Evolutionary conservation across 202 grass and related monocot species (phyloP).

Genomic region (Digitaria exilis): DNA sequence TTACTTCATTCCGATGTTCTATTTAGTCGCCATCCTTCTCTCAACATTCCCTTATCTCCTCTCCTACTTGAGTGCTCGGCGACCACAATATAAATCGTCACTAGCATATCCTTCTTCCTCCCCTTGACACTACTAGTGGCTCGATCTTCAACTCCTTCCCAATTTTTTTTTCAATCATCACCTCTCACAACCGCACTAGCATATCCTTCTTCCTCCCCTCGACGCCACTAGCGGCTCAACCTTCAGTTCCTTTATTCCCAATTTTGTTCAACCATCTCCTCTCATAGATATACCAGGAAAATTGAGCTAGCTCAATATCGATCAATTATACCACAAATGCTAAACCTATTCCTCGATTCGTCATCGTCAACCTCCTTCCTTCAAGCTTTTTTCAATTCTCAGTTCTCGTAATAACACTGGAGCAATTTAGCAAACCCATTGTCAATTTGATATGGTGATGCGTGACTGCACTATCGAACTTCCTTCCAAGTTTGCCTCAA

Average conservation of each 20-base stretch:
- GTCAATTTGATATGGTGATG: neutral
- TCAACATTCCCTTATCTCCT: neutral
- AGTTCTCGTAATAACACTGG: neutral
- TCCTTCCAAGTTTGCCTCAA: neutral
- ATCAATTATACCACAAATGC: neutral
- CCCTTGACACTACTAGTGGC: neutral
- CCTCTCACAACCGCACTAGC: neutral
- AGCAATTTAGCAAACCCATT: neutral
- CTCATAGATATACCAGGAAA: accelerated
- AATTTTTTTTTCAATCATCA: neutral
- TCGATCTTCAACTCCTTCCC: neutral
- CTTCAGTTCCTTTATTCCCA: too few species aligned
- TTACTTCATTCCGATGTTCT: neutral
- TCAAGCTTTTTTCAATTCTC: neutral
- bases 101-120: neutral
- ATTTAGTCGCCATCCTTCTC: neutral
- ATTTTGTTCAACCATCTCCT: too few species aligned
- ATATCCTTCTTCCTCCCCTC: too few species aligned
- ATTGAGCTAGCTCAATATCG: neutral
- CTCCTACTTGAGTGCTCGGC: neutral
- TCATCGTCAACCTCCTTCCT: too few species aligned
- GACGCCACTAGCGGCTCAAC: too few species aligned
- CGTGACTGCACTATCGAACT: neutral
- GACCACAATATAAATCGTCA: neutral
- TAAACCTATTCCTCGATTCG: too few species aligned